These are phyloP conservation scores for Cercospora citrullina DNA, from an alignment of 2,329 filamentous ascomycete species.

Conservation along the genomic window DNA sequence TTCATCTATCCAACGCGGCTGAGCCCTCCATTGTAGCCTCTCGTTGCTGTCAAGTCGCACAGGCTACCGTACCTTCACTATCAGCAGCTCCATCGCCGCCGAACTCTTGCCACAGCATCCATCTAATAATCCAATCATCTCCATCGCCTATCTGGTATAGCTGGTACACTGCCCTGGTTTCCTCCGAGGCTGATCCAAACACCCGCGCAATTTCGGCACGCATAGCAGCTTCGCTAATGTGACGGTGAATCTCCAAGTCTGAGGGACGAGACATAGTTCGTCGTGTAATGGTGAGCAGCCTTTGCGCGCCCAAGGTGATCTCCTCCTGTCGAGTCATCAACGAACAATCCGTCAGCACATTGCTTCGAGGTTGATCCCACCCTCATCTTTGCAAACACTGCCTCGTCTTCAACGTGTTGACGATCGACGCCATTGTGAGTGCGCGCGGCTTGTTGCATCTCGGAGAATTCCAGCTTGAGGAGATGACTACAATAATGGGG, in stretches of 20 bases:
- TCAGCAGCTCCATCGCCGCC: too few relatives aligned
- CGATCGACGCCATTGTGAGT: too few relatives aligned
- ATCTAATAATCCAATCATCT: slow-evolving; percentile 18
- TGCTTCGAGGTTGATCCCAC: background rate
- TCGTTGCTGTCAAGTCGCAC: too few relatives aligned
- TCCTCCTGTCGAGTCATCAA: background rate
- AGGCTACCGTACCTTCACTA: too few relatives aligned
- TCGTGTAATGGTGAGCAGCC: background rate
- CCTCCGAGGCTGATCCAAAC: background rate
- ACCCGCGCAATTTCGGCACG: slow-evolving; percentile 1
- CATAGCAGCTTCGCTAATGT: slow-evolving; percentile 8
- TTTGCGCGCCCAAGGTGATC: background rate
- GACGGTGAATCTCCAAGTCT: background rate
- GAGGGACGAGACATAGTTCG: background rate
- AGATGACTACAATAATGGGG: too few relatives aligned
- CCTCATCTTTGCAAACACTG: background rate
- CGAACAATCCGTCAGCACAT: background rate
- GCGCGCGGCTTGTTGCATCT: too few relatives aligned
- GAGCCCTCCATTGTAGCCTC: too few relatives aligned
- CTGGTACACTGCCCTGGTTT: slow-evolving; percentile 7
- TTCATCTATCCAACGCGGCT: too few relatives aligned
- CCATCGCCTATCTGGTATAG: background rate
- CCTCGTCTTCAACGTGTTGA: too few relatives aligned
- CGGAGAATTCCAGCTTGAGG: too few relatives aligned
- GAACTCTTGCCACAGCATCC: slow-evolving; percentile 14